phyloP scores from a whole-genome alignment of 2,329 filamentous ascomycete species.

The Colletotrichum sp. region DNA sequence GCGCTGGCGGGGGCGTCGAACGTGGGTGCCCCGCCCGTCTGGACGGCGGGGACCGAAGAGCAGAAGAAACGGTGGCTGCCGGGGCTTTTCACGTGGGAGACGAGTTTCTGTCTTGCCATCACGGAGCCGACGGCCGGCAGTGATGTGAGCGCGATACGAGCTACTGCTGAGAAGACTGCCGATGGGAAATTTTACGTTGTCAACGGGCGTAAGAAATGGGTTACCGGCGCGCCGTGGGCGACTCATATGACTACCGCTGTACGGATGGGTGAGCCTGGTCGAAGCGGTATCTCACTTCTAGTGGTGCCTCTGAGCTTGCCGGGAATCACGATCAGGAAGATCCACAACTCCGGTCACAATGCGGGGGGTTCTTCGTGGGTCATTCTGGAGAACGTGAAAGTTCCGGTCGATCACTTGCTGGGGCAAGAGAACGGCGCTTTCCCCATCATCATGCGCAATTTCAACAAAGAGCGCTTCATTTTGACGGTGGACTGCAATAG shows the following conservation, averaged over 20 bases:
- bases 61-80: conserved; percentile 66
- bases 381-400: conserved; percentile 58
- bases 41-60: conserved; percentile 64
- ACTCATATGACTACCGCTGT: conserved; percentile 68
- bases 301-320: conserved; percentile 56
- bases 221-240: conserved; percentile 66
- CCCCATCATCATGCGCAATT: conserved; percentile 63
- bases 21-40: conserved; percentile 68
- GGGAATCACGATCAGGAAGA: conserved; percentile 58
- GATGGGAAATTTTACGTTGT: conserved; percentile 61
- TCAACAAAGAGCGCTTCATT: conserved; percentile 64
- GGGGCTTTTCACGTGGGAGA: conserved; percentile 60
- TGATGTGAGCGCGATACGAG: conserved; percentile 64
- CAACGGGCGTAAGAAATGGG: conserved; percentile 74
- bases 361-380: conserved; percentile 65
- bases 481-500: conserved; percentile 62
- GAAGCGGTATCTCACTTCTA: conserved; percentile 59
- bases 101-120: conserved; percentile 67
- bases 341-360: conserved; percentile 70
- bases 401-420: conserved; percentile 57
- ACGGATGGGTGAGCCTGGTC: conserved; percentile 59
- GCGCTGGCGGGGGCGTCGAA: conserved; percentile 63
- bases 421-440: conserved; percentile 62
- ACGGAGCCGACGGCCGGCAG: conserved; percentile 66
- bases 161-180: conserved; percentile 53